Percentiles rank a stretch among this genome's conserved stretches.
Evolutionary conservation across 169 alveolate genomes (phyloP).

Genomic region (Perkinsus chesapeaki): DNA sequence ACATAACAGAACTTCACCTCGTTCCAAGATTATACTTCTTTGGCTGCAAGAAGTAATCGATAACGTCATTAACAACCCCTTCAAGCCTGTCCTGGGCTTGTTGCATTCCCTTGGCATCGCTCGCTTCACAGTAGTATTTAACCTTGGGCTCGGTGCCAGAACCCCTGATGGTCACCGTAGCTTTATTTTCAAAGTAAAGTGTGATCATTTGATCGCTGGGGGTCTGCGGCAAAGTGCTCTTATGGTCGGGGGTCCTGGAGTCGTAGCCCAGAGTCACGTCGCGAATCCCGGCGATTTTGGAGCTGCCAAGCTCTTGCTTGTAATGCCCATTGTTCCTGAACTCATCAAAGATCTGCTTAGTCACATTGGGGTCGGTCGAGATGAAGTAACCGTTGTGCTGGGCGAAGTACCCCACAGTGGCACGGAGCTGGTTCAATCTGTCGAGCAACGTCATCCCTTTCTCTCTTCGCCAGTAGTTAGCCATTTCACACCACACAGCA

Average conservation of each 20-base stretch:
- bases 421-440: conserved; percentile 19
- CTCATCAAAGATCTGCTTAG: conserved; percentile 38
- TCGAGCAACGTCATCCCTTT: conserved; percentile 34
- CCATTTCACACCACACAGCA: conserved; percentile 42
- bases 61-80: conserved; percentile 33
- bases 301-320: conserved; percentile 28
- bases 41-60: conserved; percentile 41
- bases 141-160: conserved; percentile 59
- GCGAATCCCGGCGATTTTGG: conserved; percentile 35
- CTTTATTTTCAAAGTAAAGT: conserved; percentile 39
- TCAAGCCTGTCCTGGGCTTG: conserved; percentile 33
- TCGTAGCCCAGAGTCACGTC: conserved; percentile 53
- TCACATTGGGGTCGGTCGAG: conserved; percentile 31
- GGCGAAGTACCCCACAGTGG: conserved; percentile 41
- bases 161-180: conserved; percentile 38
- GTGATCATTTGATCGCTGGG: conserved; percentile 46
- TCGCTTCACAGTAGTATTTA: conserved; percentile 45
- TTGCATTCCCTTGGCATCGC: conserved; percentile 25
- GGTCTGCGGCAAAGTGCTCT: conserved; percentile 41
- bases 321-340: conserved; percentile 41
- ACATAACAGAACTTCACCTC: background rate
- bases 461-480: conserved; percentile 30
- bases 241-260: conserved; percentile 35
- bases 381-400: conserved; percentile 39
- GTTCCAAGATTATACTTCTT: background rate